A percentile compares a stretch with the other conserved stretches of the same genome.
Evolutionary conservation across 768 basidiomycete species (phyloP).

Genomic region (Boletus vinaceobasis): DNA sequence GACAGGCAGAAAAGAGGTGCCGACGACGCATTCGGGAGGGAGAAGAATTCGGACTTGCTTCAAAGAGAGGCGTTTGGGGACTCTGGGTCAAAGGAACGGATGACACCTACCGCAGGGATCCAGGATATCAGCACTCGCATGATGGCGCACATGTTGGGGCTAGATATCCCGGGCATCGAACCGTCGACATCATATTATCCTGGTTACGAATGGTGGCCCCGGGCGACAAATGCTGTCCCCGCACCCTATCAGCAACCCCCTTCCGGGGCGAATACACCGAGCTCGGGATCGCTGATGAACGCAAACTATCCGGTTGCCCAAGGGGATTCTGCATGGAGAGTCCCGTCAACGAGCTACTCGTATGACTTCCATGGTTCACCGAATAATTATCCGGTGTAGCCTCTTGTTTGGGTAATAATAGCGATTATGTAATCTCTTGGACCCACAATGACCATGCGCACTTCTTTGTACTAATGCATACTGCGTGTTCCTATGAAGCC

Average conservation of each 20-base stretch:
- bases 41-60: slow-evolving; percentile 44
- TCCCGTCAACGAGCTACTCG: slow-evolving; percentile 10
- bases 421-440: slow-evolving; percentile 31
- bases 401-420: background rate
- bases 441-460: slow-evolving; percentile 31
- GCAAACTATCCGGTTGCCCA: slow-evolving; percentile 18
- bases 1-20: slow-evolving; percentile 57
- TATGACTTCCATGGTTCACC: slow-evolving; percentile 21
- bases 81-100: slow-evolving; percentile 22
- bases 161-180: slow-evolving; percentile 58
- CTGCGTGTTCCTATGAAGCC: slow-evolving; percentile 8
- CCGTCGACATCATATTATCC: slow-evolving; percentile 50
- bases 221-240: slow-evolving; percentile 21
- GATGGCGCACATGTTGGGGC: slow-evolving; percentile 70
- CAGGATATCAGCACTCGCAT: slow-evolving; percentile 63
- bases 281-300: slow-evolving; percentile 8
- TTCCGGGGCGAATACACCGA: background rate
- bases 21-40: slow-evolving; percentile 61
- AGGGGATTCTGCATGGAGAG: slow-evolving; percentile 21
- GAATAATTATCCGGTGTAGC: slow-evolving; percentile 22
- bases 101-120: slow-evolving; percentile 38
- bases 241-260: slow-evolving; percentile 16
- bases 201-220: slow-evolving; percentile 69
- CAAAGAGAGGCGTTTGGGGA: slow-evolving; percentile 40
- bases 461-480: slow-evolving; percentile 1